These are phyloP conservation scores for Corchorus olitorius DNA, from an alignment of 345 rosid species.

Conservation along the genomic window DNA sequence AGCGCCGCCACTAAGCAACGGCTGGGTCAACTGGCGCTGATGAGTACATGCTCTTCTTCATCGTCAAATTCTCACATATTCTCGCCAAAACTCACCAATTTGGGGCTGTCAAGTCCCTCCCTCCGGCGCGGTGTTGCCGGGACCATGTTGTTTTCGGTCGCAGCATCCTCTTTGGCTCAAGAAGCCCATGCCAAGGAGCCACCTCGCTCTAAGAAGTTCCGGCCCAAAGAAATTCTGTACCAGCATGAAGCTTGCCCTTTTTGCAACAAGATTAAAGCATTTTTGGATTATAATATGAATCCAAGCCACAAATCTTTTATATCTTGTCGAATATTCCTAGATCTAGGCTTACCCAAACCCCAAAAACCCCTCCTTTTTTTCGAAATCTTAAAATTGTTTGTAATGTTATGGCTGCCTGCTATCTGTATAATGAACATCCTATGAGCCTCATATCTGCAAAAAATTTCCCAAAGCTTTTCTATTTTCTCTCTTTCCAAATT, in stretches of 20 bases:
- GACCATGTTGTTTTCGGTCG: slow-evolving; percentile 50
- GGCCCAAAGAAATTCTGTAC: slow-evolving; percentile 72
- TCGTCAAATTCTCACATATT: slow-evolving; percentile 26
- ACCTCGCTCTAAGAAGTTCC: slow-evolving; percentile 37
- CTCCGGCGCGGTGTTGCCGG: slow-evolving; percentile 45
- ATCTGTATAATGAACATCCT: no score
- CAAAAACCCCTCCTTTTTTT: no score
- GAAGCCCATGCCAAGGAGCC: slow-evolving; percentile 77
- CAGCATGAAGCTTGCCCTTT: slow-evolving; percentile 98
- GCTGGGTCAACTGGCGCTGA: slow-evolving; percentile 41
- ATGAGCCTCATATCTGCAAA: no score
- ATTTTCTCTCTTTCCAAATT: no score
- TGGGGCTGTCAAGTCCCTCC: slow-evolving; percentile 35
- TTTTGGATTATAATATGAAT: no score
- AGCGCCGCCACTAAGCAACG: slow-evolving; percentile 34
- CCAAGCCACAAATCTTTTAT: no score
- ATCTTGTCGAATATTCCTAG: no score
- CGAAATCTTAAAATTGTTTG: no score
- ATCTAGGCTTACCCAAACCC: no score
- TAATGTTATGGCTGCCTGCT: no score
- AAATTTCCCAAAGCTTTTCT: no score
- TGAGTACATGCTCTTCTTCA: slow-evolving; percentile 29
- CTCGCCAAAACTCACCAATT: slow-evolving; percentile 34
- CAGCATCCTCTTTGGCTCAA: slow-evolving; percentile 51
- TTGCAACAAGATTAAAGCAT: slow-evolving; percentile 95